A percentile compares a stretch with the other conserved stretches of the same genome.
These are phyloP conservation scores for Westerdykella aurantiaca DNA, from an alignment of 2,329 filamentous ascomycete genomes.

Conservation along the genomic window DNA sequence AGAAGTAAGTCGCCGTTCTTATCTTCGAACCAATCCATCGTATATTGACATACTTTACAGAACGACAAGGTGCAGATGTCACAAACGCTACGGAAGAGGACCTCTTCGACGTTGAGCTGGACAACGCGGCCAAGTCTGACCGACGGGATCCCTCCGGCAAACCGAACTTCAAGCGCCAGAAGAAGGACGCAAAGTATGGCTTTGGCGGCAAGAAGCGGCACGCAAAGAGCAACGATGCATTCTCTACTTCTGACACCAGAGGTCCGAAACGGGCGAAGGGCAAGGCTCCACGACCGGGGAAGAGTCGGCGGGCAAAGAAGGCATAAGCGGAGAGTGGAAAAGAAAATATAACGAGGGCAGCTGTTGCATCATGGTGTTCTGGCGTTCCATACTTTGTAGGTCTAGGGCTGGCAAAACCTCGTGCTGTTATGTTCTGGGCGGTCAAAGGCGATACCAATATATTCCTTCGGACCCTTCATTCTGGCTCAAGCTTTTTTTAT, in stretches of 20 bases:
- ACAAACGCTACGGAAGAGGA: slow-evolving; percentile 66
- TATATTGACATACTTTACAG: slow-evolving; percentile 42
- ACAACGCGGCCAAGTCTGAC: slow-evolving; percentile 44
- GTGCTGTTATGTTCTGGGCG: too few species aligned
- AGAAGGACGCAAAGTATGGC: slow-evolving; percentile 92
- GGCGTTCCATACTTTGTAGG: too few species aligned
- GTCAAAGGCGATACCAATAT: too few species aligned
- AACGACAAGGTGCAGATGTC: slow-evolving; percentile 69
- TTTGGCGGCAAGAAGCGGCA: slow-evolving; percentile 95
- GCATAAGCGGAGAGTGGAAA: too few species aligned
- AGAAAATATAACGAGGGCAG: too few species aligned
- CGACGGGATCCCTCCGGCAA: slow-evolving; percentile 15
- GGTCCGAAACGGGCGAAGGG: slow-evolving; percentile 81
- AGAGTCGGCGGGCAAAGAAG: slow-evolving; percentile 31
- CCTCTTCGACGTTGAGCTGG: slow-evolving; percentile 78
- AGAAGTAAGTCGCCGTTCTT: slow-evolving; percentile 62
- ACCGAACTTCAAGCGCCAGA: slow-evolving; percentile 69
- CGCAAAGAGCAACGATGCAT: slow-evolving; percentile 82
- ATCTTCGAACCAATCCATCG: neutral
- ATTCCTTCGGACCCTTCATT: too few species aligned
- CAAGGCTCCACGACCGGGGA: slow-evolving; percentile 28
- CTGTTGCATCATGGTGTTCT: too few species aligned
- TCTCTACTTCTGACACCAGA: slow-evolving; percentile 72
- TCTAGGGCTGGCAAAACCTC: too few species aligned
- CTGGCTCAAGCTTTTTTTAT: too few species aligned